Base-by-base conservation (phyloP, 129 eudicot genomes). In the Arctium lappa region DNA sequence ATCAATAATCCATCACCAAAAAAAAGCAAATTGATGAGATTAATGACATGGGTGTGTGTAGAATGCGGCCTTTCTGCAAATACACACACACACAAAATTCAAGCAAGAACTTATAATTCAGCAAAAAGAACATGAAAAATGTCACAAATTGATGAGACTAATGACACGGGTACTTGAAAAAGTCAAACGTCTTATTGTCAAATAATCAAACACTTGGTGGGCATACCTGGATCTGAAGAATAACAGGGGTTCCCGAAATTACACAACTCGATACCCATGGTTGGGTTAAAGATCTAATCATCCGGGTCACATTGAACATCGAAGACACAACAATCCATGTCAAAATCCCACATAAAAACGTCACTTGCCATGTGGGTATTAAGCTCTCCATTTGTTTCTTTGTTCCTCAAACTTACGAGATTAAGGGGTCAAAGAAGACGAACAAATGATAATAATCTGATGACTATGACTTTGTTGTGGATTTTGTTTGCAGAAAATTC, bases 141-240 rank as follows among this genome's bases (percentile, higher is more conserved):
- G 40, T 13, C 34, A 68, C 13, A 13, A 42, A 74, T 40, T 46
- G 6, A 77, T 6, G 60, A 42, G n/a, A 40, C 15, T 0, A 39
- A 13, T 65, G 27, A 70, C 38, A 39, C 2, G 68, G 75, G 70
- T 71, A 48, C 18, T 36, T 70, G 66, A 2, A 83, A 15, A 82
- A 22, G 53, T 71, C 74, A 40, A 66, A 11, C 16, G 34, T 4
- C 79, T 62, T 33, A 66, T 78, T 72, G 86, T 3, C 79, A 78
- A 5, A 31, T 84, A 0, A 72, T 72, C 86, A 50, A 84, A 84
- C 87, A 72, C 9, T 3, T 76, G 82, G 75, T 33, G 65, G 1
- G 81, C 80, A 81, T 87, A 96, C 99, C 99, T 93, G 98, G 85
- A 96, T 91, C 89, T 84, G 90, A 79, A 93, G 90, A 74, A 89